Evolutionary conservation across 148 eudicot species (phyloP).

Genomic region (Fallopia convolvulus): DNA sequence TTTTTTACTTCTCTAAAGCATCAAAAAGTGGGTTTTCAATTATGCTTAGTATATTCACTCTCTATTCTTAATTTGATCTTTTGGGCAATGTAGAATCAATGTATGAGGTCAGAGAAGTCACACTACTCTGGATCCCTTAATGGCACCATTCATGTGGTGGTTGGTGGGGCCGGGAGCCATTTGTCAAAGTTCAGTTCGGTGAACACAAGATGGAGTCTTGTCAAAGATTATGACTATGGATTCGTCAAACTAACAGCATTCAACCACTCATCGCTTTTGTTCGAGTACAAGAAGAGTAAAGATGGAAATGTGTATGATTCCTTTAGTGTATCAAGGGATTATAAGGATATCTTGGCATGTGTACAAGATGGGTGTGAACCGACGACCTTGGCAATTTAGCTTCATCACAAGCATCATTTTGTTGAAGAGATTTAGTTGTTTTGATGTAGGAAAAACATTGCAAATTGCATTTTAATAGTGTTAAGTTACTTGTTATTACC

Average conservation of each 20-base stretch:
- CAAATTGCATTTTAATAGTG: background rate
- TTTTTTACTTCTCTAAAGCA: no score
- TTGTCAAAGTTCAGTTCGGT: conserved; percentile 45
- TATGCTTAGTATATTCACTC: no score
- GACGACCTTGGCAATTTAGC: conserved; percentile 43
- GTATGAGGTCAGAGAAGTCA: conserved; percentile 53
- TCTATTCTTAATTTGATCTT: background rate
- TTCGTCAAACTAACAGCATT: conserved; percentile 79
- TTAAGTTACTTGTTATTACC: background rate
- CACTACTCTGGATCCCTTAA: conserved; percentile 66
- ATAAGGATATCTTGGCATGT: conserved; percentile 70
- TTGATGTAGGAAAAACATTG: background rate
- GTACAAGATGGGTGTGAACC: conserved; percentile 48
- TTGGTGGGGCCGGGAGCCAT: conserved; percentile 81
- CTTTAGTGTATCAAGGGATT: conserved; percentile 73
- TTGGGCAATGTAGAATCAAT: conserved; percentile 42
- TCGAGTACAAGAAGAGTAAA: conserved; percentile 84
- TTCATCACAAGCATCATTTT: no score
- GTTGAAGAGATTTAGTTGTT: background rate
- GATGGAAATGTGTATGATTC: conserved; percentile 84
- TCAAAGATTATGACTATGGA: conserved; percentile 62
- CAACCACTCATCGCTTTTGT: conserved; percentile 64
- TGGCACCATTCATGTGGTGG: conserved; percentile 80
- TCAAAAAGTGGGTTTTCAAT: no score
- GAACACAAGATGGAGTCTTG: conserved; percentile 58